Evolutionary conservation across 2,329 filamentous ascomycete genomes (phyloP).

Genomic region (Penicillium sp.): DNA sequence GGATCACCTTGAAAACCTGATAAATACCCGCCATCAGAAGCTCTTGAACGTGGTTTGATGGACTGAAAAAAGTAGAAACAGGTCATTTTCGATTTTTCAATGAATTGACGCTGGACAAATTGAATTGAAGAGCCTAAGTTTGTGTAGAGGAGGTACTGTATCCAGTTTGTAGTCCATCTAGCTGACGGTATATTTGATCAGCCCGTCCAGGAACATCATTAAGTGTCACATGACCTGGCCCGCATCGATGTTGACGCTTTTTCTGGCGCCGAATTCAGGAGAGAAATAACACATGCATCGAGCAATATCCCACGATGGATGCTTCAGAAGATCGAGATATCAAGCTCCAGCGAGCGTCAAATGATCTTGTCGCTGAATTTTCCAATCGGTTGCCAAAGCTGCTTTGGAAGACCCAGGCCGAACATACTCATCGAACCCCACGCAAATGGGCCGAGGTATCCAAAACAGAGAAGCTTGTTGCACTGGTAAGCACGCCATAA

Average conservation of each 20-base stretch:
- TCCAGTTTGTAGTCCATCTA: too few species aligned
- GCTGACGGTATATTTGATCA: too few species aligned
- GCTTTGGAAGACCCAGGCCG: slow-evolving; percentile 32
- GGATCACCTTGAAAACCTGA: too few species aligned
- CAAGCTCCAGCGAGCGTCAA: slow-evolving; percentile 43
- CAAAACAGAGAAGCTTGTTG: slow-evolving; percentile 36
- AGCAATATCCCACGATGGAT: slow-evolving; percentile 33
- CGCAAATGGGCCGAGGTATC: slow-evolving; percentile 35
- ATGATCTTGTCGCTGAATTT: slow-evolving; percentile 40
- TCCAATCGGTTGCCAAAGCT: slow-evolving; percentile 38
- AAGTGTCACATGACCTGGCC: slow-evolving; percentile 19
- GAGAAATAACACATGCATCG: slow-evolving; percentile 1
- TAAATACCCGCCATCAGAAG: too few species aligned
- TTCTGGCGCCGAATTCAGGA: slow-evolving; percentile 10
- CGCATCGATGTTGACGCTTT: slow-evolving; percentile 14
- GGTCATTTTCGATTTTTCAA: too few species aligned
- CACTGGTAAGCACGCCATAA: slow-evolving; percentile 29
- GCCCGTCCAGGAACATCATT: not conserved
- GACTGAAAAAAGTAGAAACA: too few species aligned
- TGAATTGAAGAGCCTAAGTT: too few species aligned
- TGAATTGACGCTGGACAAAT: too few species aligned
- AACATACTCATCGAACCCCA: slow-evolving; percentile 23
- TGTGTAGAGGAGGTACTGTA: too few species aligned
- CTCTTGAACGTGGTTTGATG: too few species aligned
- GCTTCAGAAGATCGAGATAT: slow-evolving; percentile 40